Evolutionary conservation across 768 basidiomycete species (phyloP).

Genomic region (Kwoniella shandongensis): DNA sequence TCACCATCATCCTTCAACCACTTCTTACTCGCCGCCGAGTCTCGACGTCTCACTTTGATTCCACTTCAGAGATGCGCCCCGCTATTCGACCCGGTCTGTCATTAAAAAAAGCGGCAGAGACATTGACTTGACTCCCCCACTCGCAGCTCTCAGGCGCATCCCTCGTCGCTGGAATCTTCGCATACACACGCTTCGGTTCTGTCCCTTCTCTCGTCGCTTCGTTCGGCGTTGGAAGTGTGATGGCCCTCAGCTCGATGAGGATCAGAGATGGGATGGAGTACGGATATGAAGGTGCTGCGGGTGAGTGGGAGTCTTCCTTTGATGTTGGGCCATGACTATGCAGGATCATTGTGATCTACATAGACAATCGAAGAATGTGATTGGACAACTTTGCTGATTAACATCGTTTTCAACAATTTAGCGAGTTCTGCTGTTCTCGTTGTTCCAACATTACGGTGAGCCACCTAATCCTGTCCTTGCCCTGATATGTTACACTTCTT

Average conservation of each 20-base stretch:
- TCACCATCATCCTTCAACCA: background rate
- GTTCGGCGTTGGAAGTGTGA: slow-evolving; percentile 46
- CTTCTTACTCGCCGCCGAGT: no score
- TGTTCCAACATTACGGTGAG: slow-evolving; percentile 23
- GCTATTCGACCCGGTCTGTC: background rate
- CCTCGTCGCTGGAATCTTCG: slow-evolving; percentile 43
- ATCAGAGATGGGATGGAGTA: slow-evolving; percentile 52
- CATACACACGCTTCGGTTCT: slow-evolving; percentile 42
- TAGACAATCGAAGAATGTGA: background rate
- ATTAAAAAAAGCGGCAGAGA: background rate
- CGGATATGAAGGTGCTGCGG: slow-evolving; percentile 50
- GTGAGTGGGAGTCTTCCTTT: slow-evolving; percentile 30
- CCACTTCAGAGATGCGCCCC: background rate
- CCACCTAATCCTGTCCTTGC: no score
- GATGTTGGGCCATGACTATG: background rate
- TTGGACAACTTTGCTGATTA: background rate
- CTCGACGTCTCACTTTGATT: no score
- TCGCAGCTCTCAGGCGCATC: slow-evolving; percentile 45
- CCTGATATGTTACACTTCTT: no score
- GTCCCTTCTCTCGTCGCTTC: slow-evolving; percentile 46
- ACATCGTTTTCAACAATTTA: background rate
- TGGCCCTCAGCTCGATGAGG: slow-evolving; percentile 47
- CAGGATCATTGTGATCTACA: background rate
- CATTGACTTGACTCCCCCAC: background rate
- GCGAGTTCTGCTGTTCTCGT: slow-evolving; percentile 25